phyloP scores from a whole-genome alignment of 768 basidiomycete species.

The Lentinus brumalis region DNA sequence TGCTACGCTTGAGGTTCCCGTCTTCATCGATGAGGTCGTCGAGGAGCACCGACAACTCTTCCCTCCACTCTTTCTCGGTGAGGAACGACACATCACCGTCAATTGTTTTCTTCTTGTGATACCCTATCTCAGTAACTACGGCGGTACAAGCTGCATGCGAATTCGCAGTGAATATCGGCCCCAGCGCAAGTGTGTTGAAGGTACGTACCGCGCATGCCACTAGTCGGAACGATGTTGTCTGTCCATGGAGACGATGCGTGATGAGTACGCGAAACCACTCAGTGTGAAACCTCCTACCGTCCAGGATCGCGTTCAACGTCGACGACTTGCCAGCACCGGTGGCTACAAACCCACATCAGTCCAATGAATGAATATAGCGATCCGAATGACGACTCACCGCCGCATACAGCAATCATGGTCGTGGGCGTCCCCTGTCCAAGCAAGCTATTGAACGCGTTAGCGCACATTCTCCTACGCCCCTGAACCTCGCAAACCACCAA shows the following conservation, averaged over 20 bases:
- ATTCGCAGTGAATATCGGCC: not conserved
- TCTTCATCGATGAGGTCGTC: slow-evolving; percentile 63
- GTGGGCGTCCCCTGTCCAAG: slow-evolving; percentile 51
- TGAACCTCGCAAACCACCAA: not conserved
- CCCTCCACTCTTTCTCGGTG: slow-evolving; percentile 55
- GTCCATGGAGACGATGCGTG: not conserved
- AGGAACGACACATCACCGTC: slow-evolving; percentile 64
- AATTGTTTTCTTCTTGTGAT: slow-evolving; percentile 56
- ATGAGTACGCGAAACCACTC: not conserved
- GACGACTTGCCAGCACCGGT: slow-evolving; percentile 67
- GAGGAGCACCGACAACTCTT: slow-evolving; percentile 55
- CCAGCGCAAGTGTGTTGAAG: no score
- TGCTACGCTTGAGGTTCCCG: slow-evolving; percentile 52
- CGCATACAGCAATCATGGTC: slow-evolving; percentile 67
- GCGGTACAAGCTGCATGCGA: slow-evolving; percentile 58
- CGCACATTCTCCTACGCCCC: not conserved
- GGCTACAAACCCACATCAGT: slow-evolving; percentile 33
- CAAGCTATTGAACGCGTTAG: slow-evolving; percentile 37
- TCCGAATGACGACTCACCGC: slow-evolving; percentile 41
- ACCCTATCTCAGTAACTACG: slow-evolving; percentile 62
- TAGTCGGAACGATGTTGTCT: slow-evolving; percentile 68
- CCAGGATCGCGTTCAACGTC: slow-evolving; percentile 60
- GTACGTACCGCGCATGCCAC: slow-evolving; percentile 58
- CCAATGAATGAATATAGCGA: not conserved
- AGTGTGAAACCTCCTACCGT: slow-evolving; percentile 39